Base-by-base conservation (phyloP, 2,329 filamentous ascomycete genomes). In the Fusarium brevicatenulatum region DNA sequence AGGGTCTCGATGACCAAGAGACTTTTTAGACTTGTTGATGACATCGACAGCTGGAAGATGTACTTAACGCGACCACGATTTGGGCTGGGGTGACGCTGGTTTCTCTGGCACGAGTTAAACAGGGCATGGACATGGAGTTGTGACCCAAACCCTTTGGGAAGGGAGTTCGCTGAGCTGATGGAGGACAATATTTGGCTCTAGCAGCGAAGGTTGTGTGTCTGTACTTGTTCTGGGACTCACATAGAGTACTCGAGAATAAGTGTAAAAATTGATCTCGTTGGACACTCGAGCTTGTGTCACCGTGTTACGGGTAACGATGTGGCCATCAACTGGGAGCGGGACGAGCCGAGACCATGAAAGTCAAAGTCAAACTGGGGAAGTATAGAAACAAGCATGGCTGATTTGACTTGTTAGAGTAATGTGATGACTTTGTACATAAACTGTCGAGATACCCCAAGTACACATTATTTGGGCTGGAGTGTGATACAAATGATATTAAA, bases 1-100 rank as follows among this genome's bases (percentile, higher is more conserved):
- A 95, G 78, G 90, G 83, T 23, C 83, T 90, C 66, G 91, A 91
- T 73, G 93, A 95, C 81, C 92, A 95, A 82, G 93, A 96, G 88
- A 95, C 92, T 60, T 94, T 94, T 79, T 94, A 83, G 78, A 54
- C 52, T 58, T 52, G 42, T 52, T 60, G 39, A 71, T 68, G 66
- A 40, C 52, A 57, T 55, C 55, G 34, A 52, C 64, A 40, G 65
- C 63, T 39, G 46, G 54, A 37, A 67, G 61, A 70, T 68, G 56
- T 78, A 77, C 77, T 77, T 69, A 76, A 77, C 67, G 75, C 65
- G 76, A 78, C 66, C 76, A 78, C 57, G 76, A 78, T 58, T 69
- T 70, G 68, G 73, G 67, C 60, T 71, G 63, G 63, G 56, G 60
- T 42, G 34, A 54, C 56, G 40, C 55, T 69, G 46, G 59, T 72